Evolutionary conservation across 176 grass and related monocot genomes (phyloP).

Genomic region (Zizania latifolia): DNA sequence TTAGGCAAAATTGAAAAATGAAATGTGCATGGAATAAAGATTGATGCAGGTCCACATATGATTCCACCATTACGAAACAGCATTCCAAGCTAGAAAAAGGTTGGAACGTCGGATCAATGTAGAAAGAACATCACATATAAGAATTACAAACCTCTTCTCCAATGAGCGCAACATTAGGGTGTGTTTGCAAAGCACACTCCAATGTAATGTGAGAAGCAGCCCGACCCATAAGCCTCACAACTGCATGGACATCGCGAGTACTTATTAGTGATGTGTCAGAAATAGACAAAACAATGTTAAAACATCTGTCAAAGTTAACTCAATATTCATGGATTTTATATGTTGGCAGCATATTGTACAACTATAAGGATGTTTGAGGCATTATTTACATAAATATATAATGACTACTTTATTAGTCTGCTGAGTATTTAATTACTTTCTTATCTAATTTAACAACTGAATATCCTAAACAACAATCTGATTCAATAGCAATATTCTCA

Average conservation of each 20-base stretch:
- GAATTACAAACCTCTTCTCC: constrained; percentile 76
- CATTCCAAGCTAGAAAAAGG: constrained; percentile 22
- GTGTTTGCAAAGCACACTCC: constrained; percentile 95
- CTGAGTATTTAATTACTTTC: neutral
- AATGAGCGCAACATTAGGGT: constrained; percentile 90
- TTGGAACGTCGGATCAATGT: neutral
- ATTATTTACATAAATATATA: neutral
- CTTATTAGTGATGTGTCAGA: neutral
- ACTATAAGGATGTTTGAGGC: neutral
- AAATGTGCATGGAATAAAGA: neutral
- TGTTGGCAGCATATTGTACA: neutral
- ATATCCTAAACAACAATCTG: neutral
- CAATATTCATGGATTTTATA: neutral
- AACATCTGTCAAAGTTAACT: neutral
- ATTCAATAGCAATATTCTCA: neutral
- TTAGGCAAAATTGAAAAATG: neutral
- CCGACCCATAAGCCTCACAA: constrained; percentile 99
- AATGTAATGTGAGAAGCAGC: constrained; percentile 99
- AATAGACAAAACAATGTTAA: neutral
- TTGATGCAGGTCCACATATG: neutral
- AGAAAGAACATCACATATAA: neutral
- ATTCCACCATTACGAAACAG: neutral
- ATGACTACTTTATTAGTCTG: constrained; percentile 9
- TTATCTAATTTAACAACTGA: neutral
- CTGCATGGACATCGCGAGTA: constrained; percentile 36